A percentile compares a stretch with the other conserved stretches of the same genome.
phyloP scores from a whole-genome alignment of 129 eudicot genomes.

The Ambrosia artemisiifolia region DNA sequence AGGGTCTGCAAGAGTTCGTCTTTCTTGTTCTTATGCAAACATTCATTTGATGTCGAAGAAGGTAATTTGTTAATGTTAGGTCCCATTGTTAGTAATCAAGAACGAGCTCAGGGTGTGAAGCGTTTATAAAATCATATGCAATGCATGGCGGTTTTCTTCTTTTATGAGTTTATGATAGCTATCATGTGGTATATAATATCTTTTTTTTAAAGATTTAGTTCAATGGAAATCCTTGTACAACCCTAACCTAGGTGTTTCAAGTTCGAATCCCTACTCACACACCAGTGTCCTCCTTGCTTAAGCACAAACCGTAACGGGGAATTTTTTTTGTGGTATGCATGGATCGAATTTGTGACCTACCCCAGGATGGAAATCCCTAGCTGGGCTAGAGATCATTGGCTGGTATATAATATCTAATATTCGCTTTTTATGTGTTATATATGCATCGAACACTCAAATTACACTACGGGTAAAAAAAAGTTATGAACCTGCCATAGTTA shows the following conservation, averaged over 20 bases:
- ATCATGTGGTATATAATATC: background rate
- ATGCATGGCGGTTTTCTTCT: background rate
- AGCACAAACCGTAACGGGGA: too few relatives aligned
- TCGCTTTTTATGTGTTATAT: background rate
- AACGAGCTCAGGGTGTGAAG: background rate
- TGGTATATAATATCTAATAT: background rate
- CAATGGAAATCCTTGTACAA: too few relatives aligned
- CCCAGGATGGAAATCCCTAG: too few relatives aligned
- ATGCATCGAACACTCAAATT: background rate
- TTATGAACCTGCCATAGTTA: background rate
- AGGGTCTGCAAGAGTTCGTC: constrained; percentile 10
- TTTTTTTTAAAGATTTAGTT: too few relatives aligned
- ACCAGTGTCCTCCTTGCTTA: too few relatives aligned
- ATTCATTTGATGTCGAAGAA: constrained; percentile 23
- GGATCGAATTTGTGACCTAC: too few relatives aligned
- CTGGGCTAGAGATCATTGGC: too few relatives aligned
- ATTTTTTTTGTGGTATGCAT: too few relatives aligned
- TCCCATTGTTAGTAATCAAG: background rate
- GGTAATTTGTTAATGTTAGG: constrained; percentile 11
- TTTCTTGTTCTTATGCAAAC: constrained; percentile 30
- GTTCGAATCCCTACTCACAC: too few relatives aligned
- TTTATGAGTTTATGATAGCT: background rate
- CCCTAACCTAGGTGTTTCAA: too few relatives aligned
- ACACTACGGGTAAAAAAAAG: background rate
- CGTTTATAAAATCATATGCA: background rate